These are phyloP conservation scores for Termitomyces sp. DNA, from an alignment of 768 basidiomycete genomes.

Conservation along the genomic window DNA sequence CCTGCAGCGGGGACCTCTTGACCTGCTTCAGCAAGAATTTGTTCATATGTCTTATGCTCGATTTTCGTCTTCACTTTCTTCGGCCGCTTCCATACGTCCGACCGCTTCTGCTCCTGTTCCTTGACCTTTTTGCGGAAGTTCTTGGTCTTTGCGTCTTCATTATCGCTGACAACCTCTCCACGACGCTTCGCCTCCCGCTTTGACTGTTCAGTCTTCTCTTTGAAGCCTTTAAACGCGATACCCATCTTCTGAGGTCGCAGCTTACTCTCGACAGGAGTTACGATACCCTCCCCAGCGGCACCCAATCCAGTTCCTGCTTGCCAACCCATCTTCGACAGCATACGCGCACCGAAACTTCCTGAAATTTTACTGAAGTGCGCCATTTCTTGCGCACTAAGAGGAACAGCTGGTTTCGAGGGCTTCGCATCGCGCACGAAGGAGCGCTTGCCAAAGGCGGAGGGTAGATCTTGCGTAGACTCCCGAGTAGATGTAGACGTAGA, in stretches of 20 bases:
- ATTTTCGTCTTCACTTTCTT: constrained; percentile 83
- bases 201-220: constrained; percentile 83
- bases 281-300: constrained; percentile 71
- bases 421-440: constrained; percentile 51
- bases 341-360: constrained; percentile 77
- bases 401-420: constrained; percentile 43
- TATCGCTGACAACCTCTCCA: constrained; percentile 73
- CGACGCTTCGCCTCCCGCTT: constrained; percentile 75
- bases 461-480: constrained; percentile 25
- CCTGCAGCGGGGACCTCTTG: constrained; percentile 49
- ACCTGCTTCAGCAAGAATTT: constrained; percentile 87
- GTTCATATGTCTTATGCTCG: constrained; percentile 96
- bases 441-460: constrained; percentile 39
- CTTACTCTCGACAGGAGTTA: constrained; percentile 85
- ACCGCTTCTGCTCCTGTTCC: constrained; percentile 55
- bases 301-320: constrained; percentile 78
- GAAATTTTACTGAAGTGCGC: constrained; percentile 82
- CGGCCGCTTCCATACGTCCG: constrained; percentile 83
- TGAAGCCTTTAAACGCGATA: constrained; percentile 84
- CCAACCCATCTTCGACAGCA: constrained; percentile 98
- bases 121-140: constrained; percentile 50
- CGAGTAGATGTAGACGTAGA: constrained; percentile 17
- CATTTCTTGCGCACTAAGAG: constrained; percentile 62
- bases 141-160: constrained; percentile 53
- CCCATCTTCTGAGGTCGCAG: constrained; percentile 83